A percentile compares a stretch with the other conserved stretches of the same genome.
Conservation (phyloP, 192 early-diverging fungal genomes). For the Backusella morwellensis region DNA sequence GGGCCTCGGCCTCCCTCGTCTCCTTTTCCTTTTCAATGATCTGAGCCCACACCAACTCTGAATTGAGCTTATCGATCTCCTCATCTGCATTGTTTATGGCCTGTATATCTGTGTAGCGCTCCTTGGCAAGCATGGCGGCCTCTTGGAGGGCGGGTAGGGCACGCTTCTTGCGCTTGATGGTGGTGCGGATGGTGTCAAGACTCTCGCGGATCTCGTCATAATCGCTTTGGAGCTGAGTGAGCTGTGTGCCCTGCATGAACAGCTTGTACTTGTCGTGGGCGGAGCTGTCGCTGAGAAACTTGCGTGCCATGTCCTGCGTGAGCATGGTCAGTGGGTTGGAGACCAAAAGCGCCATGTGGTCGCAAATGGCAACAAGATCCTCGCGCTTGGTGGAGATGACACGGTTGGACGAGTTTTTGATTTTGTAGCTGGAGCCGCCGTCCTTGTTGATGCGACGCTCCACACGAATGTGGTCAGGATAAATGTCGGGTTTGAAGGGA, state of each 20-base stretch:
- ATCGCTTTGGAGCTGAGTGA: constrained; percentile 75
- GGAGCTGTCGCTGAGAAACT: constrained; percentile 82
- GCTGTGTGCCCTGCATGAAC: constrained; percentile 85
- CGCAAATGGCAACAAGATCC: constrained; percentile 78
- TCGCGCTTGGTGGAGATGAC: constrained; percentile 76
- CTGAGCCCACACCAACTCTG: constrained; percentile 77
- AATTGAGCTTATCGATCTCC: constrained; percentile 54
- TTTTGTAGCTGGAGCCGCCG: constrained; percentile 72
- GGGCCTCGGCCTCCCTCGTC: neutral
- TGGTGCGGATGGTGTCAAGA: constrained; percentile 49
- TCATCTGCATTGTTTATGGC: constrained; percentile 57
- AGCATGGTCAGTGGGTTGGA: constrained; percentile 94
- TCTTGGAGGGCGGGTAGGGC: constrained; percentile 68
- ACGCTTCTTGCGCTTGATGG: constrained; percentile 55
- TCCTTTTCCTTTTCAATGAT: constrained; percentile 56
- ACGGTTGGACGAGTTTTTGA: constrained; percentile 65
- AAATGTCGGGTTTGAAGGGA: constrained; percentile 78
- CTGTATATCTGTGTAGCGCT: constrained; percentile 64
- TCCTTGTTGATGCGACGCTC: constrained; percentile 73
- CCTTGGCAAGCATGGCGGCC: constrained; percentile 63
- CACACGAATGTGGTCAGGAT: constrained; percentile 78
- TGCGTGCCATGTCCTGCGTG: constrained; percentile 89
- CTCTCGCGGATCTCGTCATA: constrained; percentile 61
- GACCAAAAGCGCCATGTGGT: constrained; percentile 89
- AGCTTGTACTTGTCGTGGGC: constrained; percentile 90